Percentiles rank a stretch among this genome's conserved stretches.
These are phyloP conservation scores for Mucor mucedo DNA, from an alignment of 371 early-diverging fungal species.

Conservation along the genomic window DNA sequence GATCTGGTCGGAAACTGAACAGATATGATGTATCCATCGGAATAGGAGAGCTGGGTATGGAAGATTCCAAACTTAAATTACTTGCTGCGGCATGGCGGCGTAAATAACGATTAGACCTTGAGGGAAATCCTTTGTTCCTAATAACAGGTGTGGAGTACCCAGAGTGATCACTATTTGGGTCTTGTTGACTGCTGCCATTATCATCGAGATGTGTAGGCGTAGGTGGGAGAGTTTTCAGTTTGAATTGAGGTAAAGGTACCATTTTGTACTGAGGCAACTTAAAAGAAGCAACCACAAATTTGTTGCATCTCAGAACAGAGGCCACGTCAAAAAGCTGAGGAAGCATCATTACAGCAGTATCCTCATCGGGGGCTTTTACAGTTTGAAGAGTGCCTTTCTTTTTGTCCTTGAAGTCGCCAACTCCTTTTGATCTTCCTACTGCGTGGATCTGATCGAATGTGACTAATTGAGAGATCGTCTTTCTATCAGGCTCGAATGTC, in stretches of 20 bases:
- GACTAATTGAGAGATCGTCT: slow-evolving; percentile 67
- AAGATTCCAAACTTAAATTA: not conserved
- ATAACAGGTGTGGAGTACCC: slow-evolving; percentile 19
- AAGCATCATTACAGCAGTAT: slow-evolving; percentile 35
- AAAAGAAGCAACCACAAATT: slow-evolving; percentile 53
- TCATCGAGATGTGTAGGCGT: slow-evolving; percentile 4
- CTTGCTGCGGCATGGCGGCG: slow-evolving; percentile 14
- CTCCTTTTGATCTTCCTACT: slow-evolving; percentile 54
- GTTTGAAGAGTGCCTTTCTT: slow-evolving; percentile 1
- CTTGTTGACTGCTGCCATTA: not conserved
- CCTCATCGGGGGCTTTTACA: slow-evolving; percentile 8
- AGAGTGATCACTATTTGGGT: slow-evolving; percentile 14
- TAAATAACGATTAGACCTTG: slow-evolving; percentile 22
- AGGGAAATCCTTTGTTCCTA: not conserved
- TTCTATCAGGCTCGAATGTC: slow-evolving; percentile 64
- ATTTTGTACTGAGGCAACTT: slow-evolving; percentile 39
- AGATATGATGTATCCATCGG: slow-evolving; percentile 8
- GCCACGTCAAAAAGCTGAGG: slow-evolving; percentile 55
- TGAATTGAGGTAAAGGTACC: not conserved
- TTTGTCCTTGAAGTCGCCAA: slow-evolving; percentile 38
- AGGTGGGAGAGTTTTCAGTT: slow-evolving; percentile 5
- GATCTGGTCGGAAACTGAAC: slow-evolving; percentile 34
- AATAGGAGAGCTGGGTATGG: not conserved
- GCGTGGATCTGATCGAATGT: slow-evolving; percentile 80
- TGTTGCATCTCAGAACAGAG: slow-evolving; percentile 51